Percentiles rank a stretch among this genome's conserved stretches.
Evolutionary conservation across 1,284 basidiomycete species (phyloP).

Genomic region (Pseudozyma pruni): DNA sequence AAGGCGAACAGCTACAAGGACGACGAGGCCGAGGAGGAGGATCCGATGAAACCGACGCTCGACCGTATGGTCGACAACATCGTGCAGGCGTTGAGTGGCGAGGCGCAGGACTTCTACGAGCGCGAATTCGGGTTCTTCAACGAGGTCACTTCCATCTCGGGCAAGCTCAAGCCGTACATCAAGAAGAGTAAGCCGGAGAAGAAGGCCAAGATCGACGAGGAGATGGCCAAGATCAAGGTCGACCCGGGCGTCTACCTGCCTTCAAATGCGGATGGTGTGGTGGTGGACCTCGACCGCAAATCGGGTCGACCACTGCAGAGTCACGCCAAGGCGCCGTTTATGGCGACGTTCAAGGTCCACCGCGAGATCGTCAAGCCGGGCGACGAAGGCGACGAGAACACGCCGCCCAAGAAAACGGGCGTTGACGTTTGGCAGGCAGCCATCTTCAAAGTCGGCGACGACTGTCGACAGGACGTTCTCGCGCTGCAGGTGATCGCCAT

Average conservation of each 20-base stretch:
- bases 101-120: slow-evolving; percentile 89
- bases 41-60: slow-evolving; percentile 93
- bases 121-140: slow-evolving; percentile 96
- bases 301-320: slow-evolving; percentile 95
- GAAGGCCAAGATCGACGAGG: slow-evolving; percentile 99
- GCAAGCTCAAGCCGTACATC: slow-evolving; percentile 95
- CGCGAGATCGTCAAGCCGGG: slow-evolving; percentile 69
- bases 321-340: slow-evolving; percentile 99
- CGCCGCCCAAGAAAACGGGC: slow-evolving; percentile 39
- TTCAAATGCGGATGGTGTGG: slow-evolving; percentile 94
- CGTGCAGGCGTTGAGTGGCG: slow-evolving; percentile 86
- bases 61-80: slow-evolving; percentile 87
- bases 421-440: slow-evolving; percentile 91
- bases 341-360: slow-evolving; percentile 97
- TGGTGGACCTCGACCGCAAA: slow-evolving; percentile 95
- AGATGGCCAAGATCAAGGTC: slow-evolving; percentile 95
- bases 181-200: slow-evolving; percentile 96
- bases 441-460: slow-evolving; percentile 99
- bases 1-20: slow-evolving; percentile 97
- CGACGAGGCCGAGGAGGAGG: slow-evolving; percentile 78
- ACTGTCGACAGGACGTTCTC: slow-evolving; percentile 96
- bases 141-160: slow-evolving; percentile 96
- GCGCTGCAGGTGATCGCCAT: slow-evolving; percentile 97
- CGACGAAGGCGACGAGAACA: slow-evolving; percentile 43
- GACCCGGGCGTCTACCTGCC: slow-evolving; percentile 95